Conservation (phyloP, 2,329 filamentous ascomycete genomes). For the Aaosphaeria pasadenensis region DNA sequence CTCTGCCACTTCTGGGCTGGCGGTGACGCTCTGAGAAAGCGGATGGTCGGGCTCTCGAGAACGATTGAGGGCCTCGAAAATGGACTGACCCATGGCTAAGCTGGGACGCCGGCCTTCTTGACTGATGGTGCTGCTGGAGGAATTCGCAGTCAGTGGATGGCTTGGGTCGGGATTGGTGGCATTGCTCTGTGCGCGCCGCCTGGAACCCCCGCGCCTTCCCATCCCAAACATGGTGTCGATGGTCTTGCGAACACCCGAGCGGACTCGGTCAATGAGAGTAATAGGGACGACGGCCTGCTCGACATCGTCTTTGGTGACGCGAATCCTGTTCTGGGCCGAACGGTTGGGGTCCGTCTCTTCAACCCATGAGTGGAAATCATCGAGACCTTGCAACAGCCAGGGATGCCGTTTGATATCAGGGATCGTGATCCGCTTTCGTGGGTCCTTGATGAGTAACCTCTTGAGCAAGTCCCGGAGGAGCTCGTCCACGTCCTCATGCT, state of each 20-base stretch:
- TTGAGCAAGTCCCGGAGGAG: constrained; percentile 74
- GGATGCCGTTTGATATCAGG: constrained; percentile 91
- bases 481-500: constrained; percentile 83
- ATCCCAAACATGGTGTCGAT: constrained; percentile 42
- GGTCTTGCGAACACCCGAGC: constrained; percentile 66
- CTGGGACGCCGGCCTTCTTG: constrained; percentile 56
- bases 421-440: constrained; percentile 80
- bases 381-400: constrained; percentile 80
- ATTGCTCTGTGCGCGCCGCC: constrained; percentile 55
- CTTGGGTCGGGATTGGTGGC: constrained; percentile 54
- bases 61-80: constrained; percentile 50
- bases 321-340: constrained; percentile 77
- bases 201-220: constrained; percentile 35
- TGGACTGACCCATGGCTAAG: constrained; percentile 56
- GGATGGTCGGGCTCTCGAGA: constrained; percentile 64
- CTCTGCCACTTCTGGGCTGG: constrained; percentile 58
- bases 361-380: constrained; percentile 77
- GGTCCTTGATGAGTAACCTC: constrained; percentile 84
- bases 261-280: constrained; percentile 79
- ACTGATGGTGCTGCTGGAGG: constrained; percentile 54
- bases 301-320: constrained; percentile 90
- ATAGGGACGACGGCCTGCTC: constrained; percentile 87
- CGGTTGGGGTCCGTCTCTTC: constrained; percentile 86
- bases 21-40: constrained; percentile 70
- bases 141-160: constrained; percentile 51